phyloP scores from a whole-genome alignment of 805 yeast genomes.

The Wickerhamiella vanderwaltii region DNA sequence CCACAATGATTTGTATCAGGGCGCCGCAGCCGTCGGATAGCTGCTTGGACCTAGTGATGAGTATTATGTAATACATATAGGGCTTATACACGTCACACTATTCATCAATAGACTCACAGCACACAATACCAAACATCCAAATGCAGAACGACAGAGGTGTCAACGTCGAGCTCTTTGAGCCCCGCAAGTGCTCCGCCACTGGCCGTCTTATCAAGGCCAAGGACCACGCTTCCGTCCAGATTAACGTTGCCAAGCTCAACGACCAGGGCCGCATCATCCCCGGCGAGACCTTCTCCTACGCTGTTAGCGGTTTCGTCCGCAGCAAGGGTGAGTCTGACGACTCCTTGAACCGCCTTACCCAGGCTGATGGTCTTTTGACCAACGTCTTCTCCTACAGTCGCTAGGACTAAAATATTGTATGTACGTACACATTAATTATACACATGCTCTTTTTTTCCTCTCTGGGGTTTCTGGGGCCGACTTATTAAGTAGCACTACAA shows the following conservation, averaged over 20 bases:
- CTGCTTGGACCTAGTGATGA: no score
- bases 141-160: conserved; percentile 99
- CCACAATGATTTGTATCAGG: no score
- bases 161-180: conserved; percentile 99
- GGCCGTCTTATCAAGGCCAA: conserved; percentile 99
- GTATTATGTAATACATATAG: conserved; percentile 1
- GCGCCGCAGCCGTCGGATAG: no score
- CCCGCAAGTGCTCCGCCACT: conserved; percentile 99
- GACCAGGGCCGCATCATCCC: conserved; percentile 91
- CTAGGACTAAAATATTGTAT: conserved; percentile 19
- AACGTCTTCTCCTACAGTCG: conserved; percentile 38
- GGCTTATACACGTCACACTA: conserved; percentile 3
- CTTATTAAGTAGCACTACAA: no score
- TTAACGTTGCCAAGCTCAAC: conserved; percentile 97
- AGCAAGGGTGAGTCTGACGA: conserved; percentile 99
- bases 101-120: conserved; percentile 7
- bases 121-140: neutral
- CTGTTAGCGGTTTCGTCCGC: conserved; percentile 94
- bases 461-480: no score
- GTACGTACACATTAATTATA: conserved; percentile 8
- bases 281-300: conserved; percentile 87
- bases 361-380: conserved; percentile 94
- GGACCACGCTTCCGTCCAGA: conserved; percentile 99
- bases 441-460: conserved; percentile 5
- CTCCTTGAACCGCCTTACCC: conserved; percentile 98